These are phyloP conservation scores for Imleria badia DNA, from an alignment of 768 basidiomycete genomes.

Conservation along the genomic window DNA sequence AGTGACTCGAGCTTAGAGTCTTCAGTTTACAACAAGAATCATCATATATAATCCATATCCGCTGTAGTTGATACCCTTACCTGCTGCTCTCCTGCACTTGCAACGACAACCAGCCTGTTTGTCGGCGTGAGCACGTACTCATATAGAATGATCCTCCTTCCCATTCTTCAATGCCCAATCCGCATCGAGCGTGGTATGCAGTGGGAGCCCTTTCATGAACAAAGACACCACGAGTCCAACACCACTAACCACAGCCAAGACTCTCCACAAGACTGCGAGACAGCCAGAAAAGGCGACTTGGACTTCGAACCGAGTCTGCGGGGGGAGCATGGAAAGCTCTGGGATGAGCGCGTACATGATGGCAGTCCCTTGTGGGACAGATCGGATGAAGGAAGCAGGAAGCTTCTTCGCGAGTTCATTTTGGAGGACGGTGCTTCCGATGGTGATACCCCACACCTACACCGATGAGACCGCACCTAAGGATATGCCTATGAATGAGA, in stretches of 20 bases:
- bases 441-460: constrained; percentile 50
- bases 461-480: neutral
- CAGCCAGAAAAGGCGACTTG: constrained; percentile 42
- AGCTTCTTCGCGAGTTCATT: constrained; percentile 46
- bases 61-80: too few relatives aligned
- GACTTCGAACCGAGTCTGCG: constrained; percentile 36
- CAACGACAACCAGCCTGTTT: neutral
- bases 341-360: constrained; percentile 50
- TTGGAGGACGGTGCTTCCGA: constrained; percentile 49
- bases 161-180: neutral
- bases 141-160: neutral
- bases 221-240: constrained; percentile 5
- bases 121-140: too few relatives aligned
- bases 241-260: constrained; percentile 36
- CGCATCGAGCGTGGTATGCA: neutral
- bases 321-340: constrained; percentile 32
- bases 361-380: constrained; percentile 38
- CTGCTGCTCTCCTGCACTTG: too few relatives aligned
- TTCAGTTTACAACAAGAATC: too few relatives aligned
- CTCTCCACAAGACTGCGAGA: constrained; percentile 42
- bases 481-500: neutral
- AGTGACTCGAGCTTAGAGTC: too few relatives aligned
- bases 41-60: too few relatives aligned
- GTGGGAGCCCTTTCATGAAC: constrained; percentile 4
- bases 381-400: constrained; percentile 36